Evolutionary conservation across 352 stramenopile species (phyloP).

Genomic region (Phytopythium boreale): DNA sequence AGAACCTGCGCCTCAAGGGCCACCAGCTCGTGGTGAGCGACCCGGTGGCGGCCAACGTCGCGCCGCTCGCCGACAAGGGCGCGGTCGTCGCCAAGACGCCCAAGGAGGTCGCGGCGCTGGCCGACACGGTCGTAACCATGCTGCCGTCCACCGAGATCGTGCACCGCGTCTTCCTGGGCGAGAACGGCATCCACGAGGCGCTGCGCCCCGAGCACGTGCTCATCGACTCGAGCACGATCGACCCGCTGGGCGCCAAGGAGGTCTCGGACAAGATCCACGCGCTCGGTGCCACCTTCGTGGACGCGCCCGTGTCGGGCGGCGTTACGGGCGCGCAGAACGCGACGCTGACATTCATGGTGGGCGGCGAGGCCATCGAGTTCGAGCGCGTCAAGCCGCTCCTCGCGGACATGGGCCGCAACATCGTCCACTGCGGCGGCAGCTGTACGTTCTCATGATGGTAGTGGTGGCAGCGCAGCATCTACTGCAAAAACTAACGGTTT

Average conservation of each 20-base stretch:
- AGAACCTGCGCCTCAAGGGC: slow-evolving; percentile 86
- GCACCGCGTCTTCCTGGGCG: slow-evolving; percentile 71
- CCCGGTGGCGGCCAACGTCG: slow-evolving; percentile 44
- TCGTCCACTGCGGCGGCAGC: slow-evolving; percentile 90
- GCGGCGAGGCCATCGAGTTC: slow-evolving; percentile 62
- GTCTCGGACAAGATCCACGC: slow-evolving; percentile 67
- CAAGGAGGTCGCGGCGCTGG: slow-evolving; percentile 73
- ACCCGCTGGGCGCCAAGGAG: slow-evolving; percentile 90
- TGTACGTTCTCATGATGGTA: slow-evolving; percentile 54
- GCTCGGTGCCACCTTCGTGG: slow-evolving; percentile 77
- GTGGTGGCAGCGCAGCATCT: slow-evolving; percentile 1
- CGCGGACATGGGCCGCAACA: slow-evolving; percentile 92
- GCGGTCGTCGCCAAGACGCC: slow-evolving; percentile 50
- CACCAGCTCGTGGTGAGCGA: slow-evolving; percentile 82
- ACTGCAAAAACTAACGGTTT: neutral
- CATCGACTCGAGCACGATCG: slow-evolving; percentile 96
- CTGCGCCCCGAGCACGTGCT: slow-evolving; percentile 81
- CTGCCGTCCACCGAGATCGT: slow-evolving; percentile 90
- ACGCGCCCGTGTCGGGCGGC: slow-evolving; percentile 96
- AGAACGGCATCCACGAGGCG: slow-evolving; percentile 68
- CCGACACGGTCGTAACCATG: slow-evolving; percentile 93
- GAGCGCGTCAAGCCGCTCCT: slow-evolving; percentile 81
- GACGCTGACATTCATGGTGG: slow-evolving; percentile 99
- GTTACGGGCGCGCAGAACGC: slow-evolving; percentile 93
- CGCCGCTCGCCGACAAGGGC: slow-evolving; percentile 50